Percentiles rank a stretch among this genome's conserved stretches.
These are phyloP conservation scores for Calendula officinalis DNA, from an alignment of 129 eudicot genomes.

Conservation along the genomic window DNA sequence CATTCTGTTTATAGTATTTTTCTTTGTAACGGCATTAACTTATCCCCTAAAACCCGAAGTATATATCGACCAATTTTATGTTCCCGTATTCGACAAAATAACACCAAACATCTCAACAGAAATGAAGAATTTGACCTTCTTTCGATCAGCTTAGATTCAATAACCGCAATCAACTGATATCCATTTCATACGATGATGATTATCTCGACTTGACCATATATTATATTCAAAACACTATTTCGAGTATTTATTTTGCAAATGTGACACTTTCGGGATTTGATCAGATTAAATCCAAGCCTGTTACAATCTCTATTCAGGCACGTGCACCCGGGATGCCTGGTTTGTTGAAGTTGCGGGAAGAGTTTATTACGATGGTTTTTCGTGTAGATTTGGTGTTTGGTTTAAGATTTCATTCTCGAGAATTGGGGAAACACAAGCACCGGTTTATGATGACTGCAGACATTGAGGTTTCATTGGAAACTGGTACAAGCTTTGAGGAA, in stretches of 20 bases:
- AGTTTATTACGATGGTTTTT: background rate
- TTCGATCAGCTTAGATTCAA: background rate
- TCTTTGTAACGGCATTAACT: background rate
- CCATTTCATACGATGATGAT: slow-evolving; percentile 1
- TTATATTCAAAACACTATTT: background rate
- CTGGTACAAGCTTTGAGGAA: background rate
- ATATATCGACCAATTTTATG: background rate
- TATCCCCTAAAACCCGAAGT: slow-evolving; percentile 11
- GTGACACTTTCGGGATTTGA: slow-evolving; percentile 2
- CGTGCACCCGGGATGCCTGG: slow-evolving; percentile 6
- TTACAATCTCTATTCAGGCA: background rate
- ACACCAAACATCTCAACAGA: background rate
- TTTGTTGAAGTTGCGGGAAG: background rate
- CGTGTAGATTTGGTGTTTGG: background rate
- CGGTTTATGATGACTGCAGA: background rate
- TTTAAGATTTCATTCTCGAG: slow-evolving; percentile 4
- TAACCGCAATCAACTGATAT: background rate
- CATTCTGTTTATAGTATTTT: background rate
- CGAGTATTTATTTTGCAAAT: background rate
- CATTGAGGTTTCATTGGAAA: slow-evolving; percentile 3
- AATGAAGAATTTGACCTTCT: background rate
- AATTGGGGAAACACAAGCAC: slow-evolving; percentile 1
- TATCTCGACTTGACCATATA: background rate
- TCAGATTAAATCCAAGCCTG: background rate
- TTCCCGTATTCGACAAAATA: background rate